phyloP scores from a whole-genome alignment of 805 yeast species.

The Saccharomycopsis javanensis region DNA sequence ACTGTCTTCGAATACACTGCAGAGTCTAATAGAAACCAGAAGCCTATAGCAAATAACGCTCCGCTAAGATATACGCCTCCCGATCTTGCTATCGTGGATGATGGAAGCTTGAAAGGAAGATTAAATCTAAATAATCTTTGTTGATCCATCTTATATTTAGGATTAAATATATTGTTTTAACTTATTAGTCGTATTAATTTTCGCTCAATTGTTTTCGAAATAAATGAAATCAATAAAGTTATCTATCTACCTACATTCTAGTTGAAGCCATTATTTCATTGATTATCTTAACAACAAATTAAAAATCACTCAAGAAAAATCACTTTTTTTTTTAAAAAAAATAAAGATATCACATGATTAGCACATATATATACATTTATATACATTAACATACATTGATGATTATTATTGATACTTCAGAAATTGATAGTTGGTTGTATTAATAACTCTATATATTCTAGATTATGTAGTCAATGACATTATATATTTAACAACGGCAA shows the following conservation, averaged over 20 bases:
- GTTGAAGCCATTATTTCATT: too few relatives aligned
- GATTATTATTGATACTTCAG: too few relatives aligned
- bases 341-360: background rate
- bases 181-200: too few relatives aligned
- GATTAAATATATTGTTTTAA: too few relatives aligned
- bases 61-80: slow-evolving; percentile 73
- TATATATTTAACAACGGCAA: too few relatives aligned
- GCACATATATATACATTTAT: background rate
- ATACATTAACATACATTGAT: background rate
- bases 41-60: slow-evolving; percentile 70
- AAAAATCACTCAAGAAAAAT: background rate
- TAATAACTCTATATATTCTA: too few relatives aligned
- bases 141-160: slow-evolving; percentile 27
- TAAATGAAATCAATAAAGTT: too few relatives aligned
- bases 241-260: too few relatives aligned
- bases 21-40: slow-evolving; percentile 85
- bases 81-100: slow-evolving; percentile 59
- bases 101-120: slow-evolving; percentile 53
- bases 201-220: too few relatives aligned
- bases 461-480: too few relatives aligned
- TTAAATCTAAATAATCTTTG: slow-evolving; percentile 56
- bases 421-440: too few relatives aligned
- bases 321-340: background rate
- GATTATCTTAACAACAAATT: background rate
- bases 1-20: slow-evolving; percentile 76